These are phyloP conservation scores for Penicillium sp. DNA, from an alignment of 2,329 filamentous ascomycete species.

Conservation along the genomic window DNA sequence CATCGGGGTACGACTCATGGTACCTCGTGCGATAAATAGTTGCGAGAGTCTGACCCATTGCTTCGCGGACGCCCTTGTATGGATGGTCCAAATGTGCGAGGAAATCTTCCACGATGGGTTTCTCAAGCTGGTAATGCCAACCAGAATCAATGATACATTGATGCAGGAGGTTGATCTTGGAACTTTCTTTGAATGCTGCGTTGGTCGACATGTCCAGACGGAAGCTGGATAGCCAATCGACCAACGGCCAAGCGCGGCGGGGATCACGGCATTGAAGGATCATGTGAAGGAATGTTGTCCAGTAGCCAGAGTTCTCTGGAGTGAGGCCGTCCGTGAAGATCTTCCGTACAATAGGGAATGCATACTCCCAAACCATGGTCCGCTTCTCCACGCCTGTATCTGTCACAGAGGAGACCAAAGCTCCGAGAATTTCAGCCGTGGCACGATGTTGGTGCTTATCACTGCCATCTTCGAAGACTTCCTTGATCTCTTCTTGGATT, in stretches of 20 bases:
- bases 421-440: constrained; percentile 88
- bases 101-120: constrained; percentile 86
- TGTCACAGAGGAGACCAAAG: constrained; percentile 73
- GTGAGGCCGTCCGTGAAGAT: constrained; percentile 91
- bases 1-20: constrained; percentile 86
- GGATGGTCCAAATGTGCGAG: constrained; percentile 90
- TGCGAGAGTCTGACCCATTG: constrained; percentile 85
- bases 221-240: constrained; percentile 79
- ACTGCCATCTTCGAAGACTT: constrained; percentile 84
- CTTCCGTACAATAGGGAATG: constrained; percentile 79
- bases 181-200: constrained; percentile 97
- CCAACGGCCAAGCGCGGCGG: constrained; percentile 77
- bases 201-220: constrained; percentile 91
- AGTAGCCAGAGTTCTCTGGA: constrained; percentile 90
- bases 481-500: constrained; percentile 73
- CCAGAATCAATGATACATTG: constrained; percentile 83
- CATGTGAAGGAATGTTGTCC: constrained; percentile 90
- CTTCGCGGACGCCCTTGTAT: constrained; percentile 94
- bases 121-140: constrained; percentile 92
- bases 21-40: constrained; percentile 88
- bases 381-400: constrained; percentile 74
- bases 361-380: constrained; percentile 79
- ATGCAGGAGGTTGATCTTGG: constrained; percentile 87
- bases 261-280: constrained; percentile 87
- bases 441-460: constrained; percentile 98